These are phyloP conservation scores for Penicillium sp. DNA, from an alignment of 2,329 filamentous ascomycete genomes.

Conservation along the genomic window DNA sequence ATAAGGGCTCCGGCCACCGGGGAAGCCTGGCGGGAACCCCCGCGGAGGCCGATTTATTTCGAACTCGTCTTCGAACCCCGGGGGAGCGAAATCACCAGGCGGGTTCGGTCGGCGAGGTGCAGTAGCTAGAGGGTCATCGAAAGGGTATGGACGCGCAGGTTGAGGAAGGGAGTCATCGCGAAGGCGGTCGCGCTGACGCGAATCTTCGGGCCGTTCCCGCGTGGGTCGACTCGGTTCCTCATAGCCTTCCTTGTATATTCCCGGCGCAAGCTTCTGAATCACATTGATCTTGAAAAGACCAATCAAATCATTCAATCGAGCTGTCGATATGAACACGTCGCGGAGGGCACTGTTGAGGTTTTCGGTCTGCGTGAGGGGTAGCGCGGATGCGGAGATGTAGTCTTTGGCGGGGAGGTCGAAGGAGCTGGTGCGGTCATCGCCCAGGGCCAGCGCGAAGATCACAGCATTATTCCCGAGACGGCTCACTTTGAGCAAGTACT, in stretches of 20 bases:
- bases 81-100: slow-evolving; percentile 75
- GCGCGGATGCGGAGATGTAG: slow-evolving; percentile 67
- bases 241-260: slow-evolving; percentile 76
- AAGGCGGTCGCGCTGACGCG: slow-evolving; percentile 50
- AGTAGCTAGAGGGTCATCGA: slow-evolving; percentile 66
- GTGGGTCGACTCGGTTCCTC: slow-evolving; percentile 56
- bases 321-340: slow-evolving; percentile 73
- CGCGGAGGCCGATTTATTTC: slow-evolving; percentile 74
- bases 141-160: slow-evolving; percentile 70
- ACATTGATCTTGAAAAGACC: slow-evolving; percentile 75
- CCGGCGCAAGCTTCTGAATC: slow-evolving; percentile 80
- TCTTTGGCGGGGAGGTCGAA: slow-evolving; percentile 77
- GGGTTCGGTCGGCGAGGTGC: slow-evolving; percentile 67
- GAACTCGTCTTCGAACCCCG: slow-evolving; percentile 90
- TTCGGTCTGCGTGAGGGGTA: slow-evolving; percentile 54
- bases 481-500: slow-evolving; percentile 79
- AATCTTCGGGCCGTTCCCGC: slow-evolving; percentile 49
- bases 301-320: slow-evolving; percentile 71
- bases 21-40: slow-evolving; percentile 45
- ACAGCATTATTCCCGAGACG: slow-evolving; percentile 83
- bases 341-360: slow-evolving; percentile 43
- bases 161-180: slow-evolving; percentile 58
- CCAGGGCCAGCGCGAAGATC: slow-evolving; percentile 75
- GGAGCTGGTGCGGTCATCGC: slow-evolving; percentile 77
- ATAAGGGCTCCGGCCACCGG: slow-evolving; percentile 61